Conservation (phyloP, 768 basidiomycete genomes). For the Cystofilobasidium macerans region DNA sequence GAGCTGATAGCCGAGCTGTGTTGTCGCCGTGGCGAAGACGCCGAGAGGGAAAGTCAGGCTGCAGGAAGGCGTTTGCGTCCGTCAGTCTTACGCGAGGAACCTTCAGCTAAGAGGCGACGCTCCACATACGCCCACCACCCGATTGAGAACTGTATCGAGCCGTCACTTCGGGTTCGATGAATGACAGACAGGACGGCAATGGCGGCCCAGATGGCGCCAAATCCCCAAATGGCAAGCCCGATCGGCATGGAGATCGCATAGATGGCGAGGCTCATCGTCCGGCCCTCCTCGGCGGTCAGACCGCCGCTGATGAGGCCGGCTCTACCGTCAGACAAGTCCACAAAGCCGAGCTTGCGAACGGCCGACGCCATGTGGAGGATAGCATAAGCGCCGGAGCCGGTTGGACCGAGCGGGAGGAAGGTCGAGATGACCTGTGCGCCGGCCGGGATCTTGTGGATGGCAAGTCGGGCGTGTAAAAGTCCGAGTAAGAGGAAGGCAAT, state of each 20-base stretch:
- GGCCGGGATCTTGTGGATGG: constrained; percentile 25
- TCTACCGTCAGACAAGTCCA: background rate
- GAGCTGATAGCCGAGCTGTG: constrained; percentile 32
- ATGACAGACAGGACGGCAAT: constrained; percentile 31
- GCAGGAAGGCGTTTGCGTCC: background rate
- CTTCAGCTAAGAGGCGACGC: background rate
- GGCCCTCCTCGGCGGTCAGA: constrained; percentile 21
- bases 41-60: constrained; percentile 37
- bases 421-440: constrained; percentile 47
- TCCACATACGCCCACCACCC: constrained; percentile 26
- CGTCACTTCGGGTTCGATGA: constrained; percentile 29
- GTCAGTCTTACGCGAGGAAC: too few relatives aligned
- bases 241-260: constrained; percentile 27
- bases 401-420: constrained; percentile 65
- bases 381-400: constrained; percentile 50
- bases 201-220: constrained; percentile 35
- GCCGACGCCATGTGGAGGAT: constrained; percentile 27
- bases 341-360: background rate
- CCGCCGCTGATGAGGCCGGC: background rate
- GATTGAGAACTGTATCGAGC: constrained; percentile 30
- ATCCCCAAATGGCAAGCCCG: constrained; percentile 35
- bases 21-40: constrained; percentile 32
- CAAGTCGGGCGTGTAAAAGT: constrained; percentile 24
- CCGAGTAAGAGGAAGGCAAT: constrained; percentile 25
- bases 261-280: constrained; percentile 22